Base-by-base conservation (phyloP, 306 rosid species). In the Nissolia schottii region DNA sequence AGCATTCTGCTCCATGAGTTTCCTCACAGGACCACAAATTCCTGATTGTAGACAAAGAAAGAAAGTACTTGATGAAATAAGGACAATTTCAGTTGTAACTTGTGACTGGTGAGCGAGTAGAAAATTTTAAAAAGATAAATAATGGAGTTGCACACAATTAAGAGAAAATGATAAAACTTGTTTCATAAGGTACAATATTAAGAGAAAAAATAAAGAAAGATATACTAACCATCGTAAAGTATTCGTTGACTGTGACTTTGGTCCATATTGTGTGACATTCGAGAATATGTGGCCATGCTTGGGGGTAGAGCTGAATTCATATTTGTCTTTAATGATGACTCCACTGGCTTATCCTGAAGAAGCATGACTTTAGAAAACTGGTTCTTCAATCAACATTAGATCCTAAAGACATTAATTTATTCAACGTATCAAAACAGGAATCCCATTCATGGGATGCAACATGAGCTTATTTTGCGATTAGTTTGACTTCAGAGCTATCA, bases 311-410 rank as follows among this genome's bases (percentile, higher is more conserved):
- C 64, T 32, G 97, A 77, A 67, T 82, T 84, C 60, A 83, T 59
- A 74, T 70, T 83, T 77, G 81, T 41, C 79, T 87, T 90, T 15
- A 82, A 86, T 60, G 92, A 72, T 55, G 87, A 87, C 80, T 91
- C 89, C 82, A 77, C 65, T 41, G 87, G 85, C 83, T 91, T 94
- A 87, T 91, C 99, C 99, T 94, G 92, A 91, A 88, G 85, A 89
- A 87, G 84, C 83, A 83, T 67, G 83, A 85, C 86, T 87, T 92
- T 88, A 85, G 90, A 89, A 79, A 82, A 87, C 82, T 68, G 86
- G 89, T 86, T 89, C 88, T 79, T 87, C 89, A 81, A 83, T 81
- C 87, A 86, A 90, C 80, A 87, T 79, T 78, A 87, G 84, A 88
- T 84, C 87, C 86, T 73, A 86, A 83, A 84, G 87, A 86, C 77